Evolutionary conservation across 176 grass and related monocot species (phyloP).

Genomic region (Paspalum vaginatum): DNA sequence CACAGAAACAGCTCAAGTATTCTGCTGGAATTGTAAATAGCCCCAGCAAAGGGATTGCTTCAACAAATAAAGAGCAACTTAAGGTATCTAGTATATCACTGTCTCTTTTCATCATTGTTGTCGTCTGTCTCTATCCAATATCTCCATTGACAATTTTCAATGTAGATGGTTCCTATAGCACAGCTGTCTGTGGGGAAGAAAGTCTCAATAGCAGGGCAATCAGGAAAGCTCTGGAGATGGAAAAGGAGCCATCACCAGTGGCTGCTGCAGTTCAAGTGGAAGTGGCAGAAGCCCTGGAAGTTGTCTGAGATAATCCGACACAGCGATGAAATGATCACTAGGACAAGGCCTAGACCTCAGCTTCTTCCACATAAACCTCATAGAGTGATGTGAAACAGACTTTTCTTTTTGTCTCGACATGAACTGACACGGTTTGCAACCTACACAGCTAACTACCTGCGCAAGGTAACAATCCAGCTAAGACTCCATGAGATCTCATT

Average conservation of each 20-base stretch:
- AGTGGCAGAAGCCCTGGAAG: slow-evolving; percentile 99
- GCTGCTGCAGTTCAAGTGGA: slow-evolving; percentile 99
- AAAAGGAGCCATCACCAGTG: slow-evolving; percentile 99
- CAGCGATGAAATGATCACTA: slow-evolving; percentile 78
- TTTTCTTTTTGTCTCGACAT: slow-evolving; percentile 41
- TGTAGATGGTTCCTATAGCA: slow-evolving; percentile 85
- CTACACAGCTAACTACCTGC: slow-evolving; percentile 62
- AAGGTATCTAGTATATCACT: slow-evolving; percentile 50
- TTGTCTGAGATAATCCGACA: slow-evolving; percentile 88
- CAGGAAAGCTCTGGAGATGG: slow-evolving; percentile 98
- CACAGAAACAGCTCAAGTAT: slow-evolving; percentile 98
- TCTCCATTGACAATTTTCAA: slow-evolving; percentile 28
- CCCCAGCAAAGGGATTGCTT: slow-evolving; percentile 60
- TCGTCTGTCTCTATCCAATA: slow-evolving; percentile 15
- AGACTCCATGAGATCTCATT: slow-evolving; percentile 54
- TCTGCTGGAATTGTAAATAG: slow-evolving; percentile 90
- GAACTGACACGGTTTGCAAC: slow-evolving; percentile 54
- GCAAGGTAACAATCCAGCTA: slow-evolving; percentile 60
- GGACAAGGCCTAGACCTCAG: slow-evolving; percentile 67
- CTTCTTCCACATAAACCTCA: slow-evolving; percentile 54
- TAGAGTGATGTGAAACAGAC: slow-evolving; percentile 62
- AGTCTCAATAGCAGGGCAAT: slow-evolving; percentile 66
- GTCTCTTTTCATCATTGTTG: background rate
- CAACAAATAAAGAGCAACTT: slow-evolving; percentile 69
- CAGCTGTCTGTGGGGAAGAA: slow-evolving; percentile 73